Conservation (phyloP, 2,329 filamentous ascomycete genomes). For the Claviceps pazoutovae region DNA sequence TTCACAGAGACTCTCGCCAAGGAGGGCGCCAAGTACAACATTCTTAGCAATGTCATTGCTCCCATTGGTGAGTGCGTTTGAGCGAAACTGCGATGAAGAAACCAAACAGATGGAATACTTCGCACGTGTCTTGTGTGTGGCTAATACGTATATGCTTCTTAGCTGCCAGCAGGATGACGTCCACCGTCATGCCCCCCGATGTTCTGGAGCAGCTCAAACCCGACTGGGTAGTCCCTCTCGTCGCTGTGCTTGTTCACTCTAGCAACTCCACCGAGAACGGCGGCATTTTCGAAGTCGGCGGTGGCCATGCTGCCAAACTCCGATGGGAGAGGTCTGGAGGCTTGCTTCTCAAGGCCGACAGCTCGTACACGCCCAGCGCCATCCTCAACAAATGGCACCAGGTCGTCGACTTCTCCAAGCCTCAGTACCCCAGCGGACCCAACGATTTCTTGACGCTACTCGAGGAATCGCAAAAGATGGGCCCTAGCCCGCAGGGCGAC, state of each 20-base stretch:
- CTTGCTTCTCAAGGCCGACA: conserved; percentile 78
- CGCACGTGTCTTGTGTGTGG: not conserved
- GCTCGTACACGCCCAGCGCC: conserved; percentile 74
- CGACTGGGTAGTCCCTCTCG: conserved; percentile 88
- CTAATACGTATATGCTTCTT: not conserved
- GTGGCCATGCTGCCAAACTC: conserved; percentile 82
- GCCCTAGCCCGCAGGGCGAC: conserved; percentile 56
- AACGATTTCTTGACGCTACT: conserved; percentile 81
- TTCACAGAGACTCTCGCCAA: conserved; percentile 97
- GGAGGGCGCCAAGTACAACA: conserved; percentile 97
- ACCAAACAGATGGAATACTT: too few relatives aligned
- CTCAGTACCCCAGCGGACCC: conserved; percentile 70
- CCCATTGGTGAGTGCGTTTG: conserved; percentile 46
- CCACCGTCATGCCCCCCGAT: conserved; percentile 91
- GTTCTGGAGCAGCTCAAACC: conserved; percentile 74
- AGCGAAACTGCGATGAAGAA: too few relatives aligned
- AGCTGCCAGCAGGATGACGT: conserved; percentile 90
- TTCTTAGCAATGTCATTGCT: conserved; percentile 85
- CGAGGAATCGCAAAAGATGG: conserved; percentile 68
- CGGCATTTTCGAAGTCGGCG: conserved; percentile 84
- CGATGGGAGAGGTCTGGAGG: conserved; percentile 90
- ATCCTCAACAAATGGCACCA: conserved; percentile 82
- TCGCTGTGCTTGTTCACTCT: conserved; percentile 76
- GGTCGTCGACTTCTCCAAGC: conserved; percentile 66
- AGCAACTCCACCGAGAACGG: conserved; percentile 74